These are phyloP conservation scores for Fusarium kyushuense DNA, from an alignment of 2,329 filamentous ascomycete species.

Conservation along the genomic window DNA sequence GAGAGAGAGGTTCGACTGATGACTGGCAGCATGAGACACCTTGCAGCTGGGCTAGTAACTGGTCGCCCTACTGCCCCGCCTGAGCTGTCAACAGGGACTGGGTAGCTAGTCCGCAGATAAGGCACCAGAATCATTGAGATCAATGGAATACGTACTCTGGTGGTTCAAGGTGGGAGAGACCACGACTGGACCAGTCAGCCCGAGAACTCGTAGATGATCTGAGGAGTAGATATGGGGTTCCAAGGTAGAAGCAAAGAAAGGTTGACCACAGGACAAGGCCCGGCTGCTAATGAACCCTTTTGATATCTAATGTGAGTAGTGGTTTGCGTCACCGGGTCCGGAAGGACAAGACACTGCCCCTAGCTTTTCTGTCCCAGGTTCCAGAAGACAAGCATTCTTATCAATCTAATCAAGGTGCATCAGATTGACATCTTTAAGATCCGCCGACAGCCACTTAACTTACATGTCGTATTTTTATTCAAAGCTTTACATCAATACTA, in stretches of 20 bases:
- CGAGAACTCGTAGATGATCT: neutral
- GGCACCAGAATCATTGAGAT: constrained; percentile 5
- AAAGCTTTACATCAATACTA: neutral
- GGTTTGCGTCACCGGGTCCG: neutral
- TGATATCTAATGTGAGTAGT: neutral
- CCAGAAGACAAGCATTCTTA: constrained; percentile 46
- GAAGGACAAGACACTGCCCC: constrained; percentile 23
- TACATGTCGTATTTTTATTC: neutral
- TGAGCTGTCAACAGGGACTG: neutral
- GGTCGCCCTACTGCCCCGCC: neutral
- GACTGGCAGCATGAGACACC: neutral
- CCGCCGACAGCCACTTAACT: neutral
- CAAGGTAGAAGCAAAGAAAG: neutral
- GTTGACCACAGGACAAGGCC: neutral
- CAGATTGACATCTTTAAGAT: constrained; percentile 35
- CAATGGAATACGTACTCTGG: constrained; percentile 1
- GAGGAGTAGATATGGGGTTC: neutral
- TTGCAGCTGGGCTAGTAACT: neutral
- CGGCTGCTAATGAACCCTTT: neutral
- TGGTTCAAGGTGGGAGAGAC: constrained; percentile 31
- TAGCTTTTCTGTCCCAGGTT: constrained; percentile 23
- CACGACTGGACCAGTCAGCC: constrained; percentile 21
- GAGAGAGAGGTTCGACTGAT: neutral
- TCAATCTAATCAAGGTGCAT: constrained; percentile 50
- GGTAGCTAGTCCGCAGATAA: neutral